Evolutionary conservation across 1,139 yeast species (phyloP).

Genomic region (Saccharomyces hybrid): DNA sequence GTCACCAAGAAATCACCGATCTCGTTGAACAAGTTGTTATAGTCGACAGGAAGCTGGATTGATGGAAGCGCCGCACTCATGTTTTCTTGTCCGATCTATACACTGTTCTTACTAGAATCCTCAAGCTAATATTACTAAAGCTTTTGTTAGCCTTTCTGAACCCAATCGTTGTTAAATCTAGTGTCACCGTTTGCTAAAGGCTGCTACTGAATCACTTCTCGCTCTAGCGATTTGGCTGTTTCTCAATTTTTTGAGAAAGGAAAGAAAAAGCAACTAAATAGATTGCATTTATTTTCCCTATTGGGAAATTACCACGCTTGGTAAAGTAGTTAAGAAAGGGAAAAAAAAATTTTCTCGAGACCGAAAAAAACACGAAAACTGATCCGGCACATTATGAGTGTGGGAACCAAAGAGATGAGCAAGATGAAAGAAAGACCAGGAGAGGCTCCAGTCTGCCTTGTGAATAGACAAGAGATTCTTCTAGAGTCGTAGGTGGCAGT

Average conservation of each 20-base stretch:
- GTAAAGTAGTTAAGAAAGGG: background rate
- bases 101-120: background rate
- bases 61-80: constrained; percentile 31
- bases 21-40: constrained; percentile 45
- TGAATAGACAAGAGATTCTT: background rate
- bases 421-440: background rate
- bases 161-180: background rate
- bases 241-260: background rate
- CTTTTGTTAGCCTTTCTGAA: background rate
- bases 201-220: background rate
- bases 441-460: background rate
- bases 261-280: background rate
- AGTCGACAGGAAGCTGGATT: constrained; percentile 55
- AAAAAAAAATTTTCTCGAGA: background rate
- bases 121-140: background rate
- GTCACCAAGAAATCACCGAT: constrained; percentile 54
- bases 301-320: background rate
- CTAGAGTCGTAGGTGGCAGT: no score
- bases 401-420: background rate
- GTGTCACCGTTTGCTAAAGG: background rate
- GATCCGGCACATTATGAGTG: background rate
- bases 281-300: background rate
- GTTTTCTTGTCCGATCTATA: background rate
- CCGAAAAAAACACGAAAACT: background rate
- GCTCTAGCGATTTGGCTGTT: background rate